Evolutionary conservation across 768 basidiomycete genomes (phyloP).

Genomic region (Gyrodon lividus): DNA sequence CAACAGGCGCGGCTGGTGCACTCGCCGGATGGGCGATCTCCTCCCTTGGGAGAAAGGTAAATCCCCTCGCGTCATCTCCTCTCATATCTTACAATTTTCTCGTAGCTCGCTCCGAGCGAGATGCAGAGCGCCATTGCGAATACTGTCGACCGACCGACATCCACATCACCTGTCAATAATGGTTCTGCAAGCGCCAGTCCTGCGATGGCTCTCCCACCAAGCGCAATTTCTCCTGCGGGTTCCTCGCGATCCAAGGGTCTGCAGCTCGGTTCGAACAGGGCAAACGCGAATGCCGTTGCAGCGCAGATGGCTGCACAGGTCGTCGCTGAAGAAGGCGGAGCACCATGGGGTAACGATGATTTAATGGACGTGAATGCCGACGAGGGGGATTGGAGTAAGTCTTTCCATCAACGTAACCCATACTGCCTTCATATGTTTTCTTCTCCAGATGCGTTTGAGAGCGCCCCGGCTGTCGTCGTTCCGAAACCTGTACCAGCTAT

Average conservation of each 20-base stretch:
- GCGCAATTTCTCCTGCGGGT: constrained; percentile 9
- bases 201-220: background rate
- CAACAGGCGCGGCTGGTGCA: constrained; percentile 88
- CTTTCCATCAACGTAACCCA: background rate
- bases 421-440: background rate
- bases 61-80: background rate
- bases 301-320: constrained; percentile 61
- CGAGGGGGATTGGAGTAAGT: constrained; percentile 91
- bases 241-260: constrained; percentile 54
- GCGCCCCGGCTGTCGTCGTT: constrained; percentile 36
- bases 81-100: background rate
- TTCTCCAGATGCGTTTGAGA: constrained; percentile 71
- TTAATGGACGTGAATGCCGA: constrained; percentile 94
- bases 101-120: constrained; percentile 68
- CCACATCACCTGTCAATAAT: constrained; percentile 36
- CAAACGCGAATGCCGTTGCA: constrained; percentile 41
- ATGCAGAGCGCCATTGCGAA: constrained; percentile 63
- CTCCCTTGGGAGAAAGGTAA: constrained; percentile 79
- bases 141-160: constrained; percentile 39
- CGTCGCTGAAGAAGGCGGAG: constrained; percentile 34
- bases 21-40: constrained; percentile 97
- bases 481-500: constrained; percentile 23
- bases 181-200: background rate
- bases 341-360: constrained; percentile 74
- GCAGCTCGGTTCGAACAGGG: constrained; percentile 64